Base-by-base conservation (phyloP, 371 early-diverging fungal species). In the Mucor ambiguus region DNA sequence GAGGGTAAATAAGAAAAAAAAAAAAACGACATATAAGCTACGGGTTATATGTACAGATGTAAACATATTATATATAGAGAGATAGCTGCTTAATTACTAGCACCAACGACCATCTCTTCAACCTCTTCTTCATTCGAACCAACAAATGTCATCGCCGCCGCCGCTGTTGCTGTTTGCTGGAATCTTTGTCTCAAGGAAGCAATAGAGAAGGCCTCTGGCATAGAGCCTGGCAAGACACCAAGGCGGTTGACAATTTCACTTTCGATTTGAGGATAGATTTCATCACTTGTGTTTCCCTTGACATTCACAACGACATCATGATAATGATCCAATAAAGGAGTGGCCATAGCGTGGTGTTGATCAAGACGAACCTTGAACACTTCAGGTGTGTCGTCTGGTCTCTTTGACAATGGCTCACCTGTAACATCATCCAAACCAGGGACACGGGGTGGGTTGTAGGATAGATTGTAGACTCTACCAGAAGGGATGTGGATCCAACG, bases 401-500 rank as follows among this genome's bases (percentile, higher is more conserved):
- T 85, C 64, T 94, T 92, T 28, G 92, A 83, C 38, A 98, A 80
- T 35, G 91, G 89, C 70, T 95, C 96, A 8, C 96, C 94, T 16
- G 99, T 99, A 20, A 95, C 76, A 70, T 98, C 98, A 69, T 98
- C 98, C 11, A 80, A n/a, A 9, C 96, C 96, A 14, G 85, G 71
- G 2, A 76, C 77, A 68, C 86, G 87, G 8, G 99, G 99, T 54
- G 99, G 98, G 65, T 97, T 98, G 79, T 95, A 99, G 11, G 87
- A 86, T 67, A 93, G 68, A 71, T 97, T 96, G 77, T 98, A 98
- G 16, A 95, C 94, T 20, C 98, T 86, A 4, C 98, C 98, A 18
- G 93, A 93, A 20, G 94, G 91, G 49, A 94, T 87, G 69, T 97
- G 97, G 44, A 97, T 91, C 92, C 95, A 97, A 33, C 97, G 92